These are phyloP conservation scores for Pichia insulana DNA, from an alignment of 805 yeast genomes.

Conservation along the genomic window DNA sequence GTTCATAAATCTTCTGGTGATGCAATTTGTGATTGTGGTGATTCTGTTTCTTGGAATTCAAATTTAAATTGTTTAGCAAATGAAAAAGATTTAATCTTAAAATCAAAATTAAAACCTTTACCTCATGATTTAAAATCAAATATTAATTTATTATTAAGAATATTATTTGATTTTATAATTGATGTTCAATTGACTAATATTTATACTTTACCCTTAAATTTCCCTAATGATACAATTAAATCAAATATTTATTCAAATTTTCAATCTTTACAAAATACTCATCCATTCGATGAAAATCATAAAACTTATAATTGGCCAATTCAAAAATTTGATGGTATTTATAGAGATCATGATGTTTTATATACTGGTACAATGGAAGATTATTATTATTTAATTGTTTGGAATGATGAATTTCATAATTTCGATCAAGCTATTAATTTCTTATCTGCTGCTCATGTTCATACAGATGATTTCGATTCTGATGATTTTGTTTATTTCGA, in stretches of 20 bases:
- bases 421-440: slow-evolving; percentile 27
- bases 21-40: slow-evolving; percentile 73
- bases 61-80: slow-evolving; percentile 40
- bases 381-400: slow-evolving; percentile 45
- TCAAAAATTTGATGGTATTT: not conserved
- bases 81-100: slow-evolving; percentile 6
- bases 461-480: not conserved
- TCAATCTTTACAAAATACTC: not conserved
- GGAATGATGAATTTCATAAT: slow-evolving; percentile 74
- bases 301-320: not conserved
- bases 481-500: slow-evolving; percentile 8
- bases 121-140: slow-evolving; percentile 15
- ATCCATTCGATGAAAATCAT: not conserved
- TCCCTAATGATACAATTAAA: not conserved
- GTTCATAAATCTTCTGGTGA: slow-evolving; percentile 41
- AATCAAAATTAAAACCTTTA: slow-evolving; percentile 5
- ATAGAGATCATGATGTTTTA: not conserved
- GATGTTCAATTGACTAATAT: slow-evolving; percentile 31
- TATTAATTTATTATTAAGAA: slow-evolving; percentile 24
- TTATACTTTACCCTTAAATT: slow-evolving; percentile 18
- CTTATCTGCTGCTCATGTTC: slow-evolving; percentile 9
- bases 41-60: slow-evolving; percentile 50
- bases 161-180: slow-evolving; percentile 33
- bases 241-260: not conserved
- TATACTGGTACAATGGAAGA: slow-evolving; percentile 1